Base-by-base conservation (phyloP, 306 rosid species). In the Rosa lucieae region DNA sequence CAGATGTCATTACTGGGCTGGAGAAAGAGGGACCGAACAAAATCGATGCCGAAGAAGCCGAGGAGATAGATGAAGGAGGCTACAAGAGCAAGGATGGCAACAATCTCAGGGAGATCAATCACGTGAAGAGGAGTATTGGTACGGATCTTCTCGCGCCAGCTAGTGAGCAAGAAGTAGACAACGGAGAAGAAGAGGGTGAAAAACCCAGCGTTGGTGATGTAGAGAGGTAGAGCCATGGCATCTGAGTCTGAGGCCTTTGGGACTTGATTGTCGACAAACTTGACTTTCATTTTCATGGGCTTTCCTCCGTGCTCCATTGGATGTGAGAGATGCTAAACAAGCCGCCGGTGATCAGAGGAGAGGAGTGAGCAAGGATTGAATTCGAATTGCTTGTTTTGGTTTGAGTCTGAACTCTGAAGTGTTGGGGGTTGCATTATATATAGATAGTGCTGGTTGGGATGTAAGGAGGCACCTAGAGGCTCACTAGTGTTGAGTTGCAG, bases 21-120 rank as follows among this genome's bases (percentile, higher is more conserved):
- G 21, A 53, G 59, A 20, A 53, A 14, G 4, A 58, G 29, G 10
- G 65, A 58, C 32, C 21, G 65, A 9, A 58, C 35, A 9, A 8
- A 58, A 21, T 58, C 32, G 65, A 58, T n/a, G 65, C 65, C 65
- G 13, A 58, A 58, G 65, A 58, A 58, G 65, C 65, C 65, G 32
- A n/a, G 65, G 65, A 58, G 65, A 5, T 58, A 58, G 29, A 58
- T 58, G 65, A 58, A 58, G 65, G 65, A 58, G 35, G 65, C 65
- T 2, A 58, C 65, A 21, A 58, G 9, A 1, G 65, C 65, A 9
- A 58, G 65, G 5, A 58, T 21, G 65, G 65, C 65, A 21, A 58
- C 65, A 10, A 58, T 21, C 32, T 58, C 65, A 3, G 32, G 8
- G 65, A 58, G 11, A 21, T n/a, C 21, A 9, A 58, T 21, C 13